Evolutionary conservation across 768 basidiomycete species (phyloP).

Genomic region (Kwoniella heveanensis): DNA sequence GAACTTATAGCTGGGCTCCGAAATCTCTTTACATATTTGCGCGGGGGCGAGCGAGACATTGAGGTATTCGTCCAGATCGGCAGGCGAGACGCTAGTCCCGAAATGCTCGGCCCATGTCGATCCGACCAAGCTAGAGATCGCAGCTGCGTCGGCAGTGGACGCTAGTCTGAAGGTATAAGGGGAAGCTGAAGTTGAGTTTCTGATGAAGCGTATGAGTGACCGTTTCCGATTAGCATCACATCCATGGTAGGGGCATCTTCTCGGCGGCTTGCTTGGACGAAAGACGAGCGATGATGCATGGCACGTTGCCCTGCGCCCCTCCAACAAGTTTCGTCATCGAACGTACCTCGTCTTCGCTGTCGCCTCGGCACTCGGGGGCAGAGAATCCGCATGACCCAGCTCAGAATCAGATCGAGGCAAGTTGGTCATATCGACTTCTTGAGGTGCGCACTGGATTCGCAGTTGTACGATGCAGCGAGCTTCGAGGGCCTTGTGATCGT

Average conservation of each 20-base stretch:
- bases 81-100: constrained; percentile 30
- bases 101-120: constrained; percentile 40
- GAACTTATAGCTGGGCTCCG: constrained; percentile 3
- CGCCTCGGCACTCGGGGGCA: neutral
- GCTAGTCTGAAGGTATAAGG: neutral
- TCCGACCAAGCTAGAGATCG: constrained; percentile 25
- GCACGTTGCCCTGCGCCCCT: too few relatives aligned
- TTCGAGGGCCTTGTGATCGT: too few relatives aligned
- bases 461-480: too few relatives aligned
- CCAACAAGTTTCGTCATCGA: too few relatives aligned
- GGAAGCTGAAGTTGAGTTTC: neutral
- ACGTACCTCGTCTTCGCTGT: too few relatives aligned
- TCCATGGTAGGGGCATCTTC: too few relatives aligned
- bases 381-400: neutral
- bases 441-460: too few relatives aligned
- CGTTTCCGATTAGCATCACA: neutral
- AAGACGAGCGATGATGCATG: too few relatives aligned
- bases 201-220: neutral
- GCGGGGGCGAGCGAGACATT: constrained; percentile 22
- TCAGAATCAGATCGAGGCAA: neutral
- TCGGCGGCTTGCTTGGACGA: too few relatives aligned
- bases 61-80: constrained; percentile 34
- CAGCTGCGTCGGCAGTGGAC: constrained; percentile 8
- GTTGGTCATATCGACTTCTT: neutral
- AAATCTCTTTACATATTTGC: constrained; percentile 8